Base-by-base conservation (phyloP, 495 filamentous ascomycete genomes). In the Hapsidospora chrysogenum region DNA sequence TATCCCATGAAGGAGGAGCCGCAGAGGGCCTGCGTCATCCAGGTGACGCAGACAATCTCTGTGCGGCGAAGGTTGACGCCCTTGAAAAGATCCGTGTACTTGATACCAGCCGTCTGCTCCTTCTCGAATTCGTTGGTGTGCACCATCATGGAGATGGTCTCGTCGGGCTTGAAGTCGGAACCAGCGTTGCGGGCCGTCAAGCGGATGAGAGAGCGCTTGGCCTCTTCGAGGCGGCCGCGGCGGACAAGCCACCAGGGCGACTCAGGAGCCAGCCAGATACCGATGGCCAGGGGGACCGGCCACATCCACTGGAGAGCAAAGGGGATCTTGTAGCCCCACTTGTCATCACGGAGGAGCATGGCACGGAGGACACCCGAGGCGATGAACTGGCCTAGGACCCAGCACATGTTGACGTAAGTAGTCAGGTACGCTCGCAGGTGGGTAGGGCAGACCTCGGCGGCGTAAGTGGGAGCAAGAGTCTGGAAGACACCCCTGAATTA, bases 371-470 rank as follows among this genome's bases (percentile, higher is more conserved):
- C 62, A 10, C 65, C 67, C 20, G 58, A 52, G 4, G 56, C 46
- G 28, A 72, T 51, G 8, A 74, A 54, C 41, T 74, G 69, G 9
- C 69, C 69, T 20, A 67, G 54, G 20, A 68, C 71, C 75, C 75
- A 80, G 51, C 74, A 78, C 38, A 77, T 64, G 44, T 78, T 78
- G 45, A 77, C 69, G 39, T 74, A 77, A 21, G 67, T 73, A 1
- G 70, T 75, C 23, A 79, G 54, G 39, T 72, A 76, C 17, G 61
- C 56, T 17, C 72, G 64, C 31, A 81, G 57, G 5, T 65, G 60
- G 16, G 77, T 67, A 10, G 76, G 76, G 35, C 63, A 70, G 31
- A 77, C 69, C 40, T 76, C 71, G 9, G 64, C 64, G 0, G 66
- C 58, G 31, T 70, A 68, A 1, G 63, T 46, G 0, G 57, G 52